Conservation (phyloP, 139 green algal species). For the Tetradesmus obliquus region DNA sequence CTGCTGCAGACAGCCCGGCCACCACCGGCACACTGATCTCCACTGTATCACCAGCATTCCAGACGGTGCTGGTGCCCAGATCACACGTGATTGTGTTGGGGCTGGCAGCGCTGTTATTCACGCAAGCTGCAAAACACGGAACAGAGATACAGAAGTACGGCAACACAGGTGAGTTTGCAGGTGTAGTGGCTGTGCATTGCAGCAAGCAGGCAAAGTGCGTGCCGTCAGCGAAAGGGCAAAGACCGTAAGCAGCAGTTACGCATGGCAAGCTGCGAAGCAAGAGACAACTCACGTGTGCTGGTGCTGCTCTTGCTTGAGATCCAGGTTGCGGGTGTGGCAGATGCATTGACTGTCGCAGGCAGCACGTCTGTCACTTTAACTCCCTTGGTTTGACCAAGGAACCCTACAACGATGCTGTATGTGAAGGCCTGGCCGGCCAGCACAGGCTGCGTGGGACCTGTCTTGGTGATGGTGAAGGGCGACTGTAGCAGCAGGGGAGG, state of each 20-base stretch:
- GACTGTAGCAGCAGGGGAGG: background rate
- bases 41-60: background rate
- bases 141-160: no score
- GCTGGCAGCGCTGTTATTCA: background rate
- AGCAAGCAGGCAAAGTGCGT: no score
- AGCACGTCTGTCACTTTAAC: background rate
- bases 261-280: no score
- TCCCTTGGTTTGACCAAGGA: background rate
- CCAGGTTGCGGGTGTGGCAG: background rate
- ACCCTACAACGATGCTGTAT: background rate
- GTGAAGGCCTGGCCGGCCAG: background rate
- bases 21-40: background rate
- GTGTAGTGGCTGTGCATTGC: no score
- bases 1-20: background rate
- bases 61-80: background rate
- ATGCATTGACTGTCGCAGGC: background rate
- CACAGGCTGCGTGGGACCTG: background rate
- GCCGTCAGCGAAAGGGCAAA: no score
- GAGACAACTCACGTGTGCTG: background rate
- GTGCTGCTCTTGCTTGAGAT: background rate
- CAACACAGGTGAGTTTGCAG: no score
- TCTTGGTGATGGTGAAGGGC: slow-evolving; percentile 19
- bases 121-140: no score
- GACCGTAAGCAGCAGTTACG: no score
- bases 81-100: background rate